These are phyloP conservation scores for Coemansia sp. DNA, from an alignment of 192 early-diverging fungal genomes.

Conservation along the genomic window DNA sequence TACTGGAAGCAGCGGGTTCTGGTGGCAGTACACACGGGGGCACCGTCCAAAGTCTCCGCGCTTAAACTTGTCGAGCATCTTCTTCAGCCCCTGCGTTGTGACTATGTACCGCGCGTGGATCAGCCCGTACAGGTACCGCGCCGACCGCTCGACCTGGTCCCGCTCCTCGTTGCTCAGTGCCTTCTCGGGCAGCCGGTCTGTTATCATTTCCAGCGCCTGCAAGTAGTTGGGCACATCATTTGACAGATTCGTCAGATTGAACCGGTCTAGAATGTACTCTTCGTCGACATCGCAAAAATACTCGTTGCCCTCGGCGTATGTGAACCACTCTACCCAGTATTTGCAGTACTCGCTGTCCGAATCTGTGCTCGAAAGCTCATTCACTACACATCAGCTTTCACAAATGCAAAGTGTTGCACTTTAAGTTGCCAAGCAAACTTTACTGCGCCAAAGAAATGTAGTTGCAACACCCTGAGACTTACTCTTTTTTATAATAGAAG, in stretches of 20 bases:
- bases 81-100: conserved; percentile 84
- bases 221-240: conserved; percentile 87
- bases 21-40: conserved; percentile 88
- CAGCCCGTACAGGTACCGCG: conserved; percentile 94
- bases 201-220: conserved; percentile 87
- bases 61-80: conserved; percentile 96
- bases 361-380: conserved; percentile 43
- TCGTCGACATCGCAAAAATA: conserved; percentile 99
- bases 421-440: background rate
- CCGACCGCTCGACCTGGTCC: conserved; percentile 82
- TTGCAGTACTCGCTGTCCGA: conserved; percentile 49
- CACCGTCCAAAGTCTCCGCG: conserved; percentile 95
- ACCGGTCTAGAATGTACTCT: conserved; percentile 94
- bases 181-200: conserved; percentile 63
- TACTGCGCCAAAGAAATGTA: conserved; percentile 4
- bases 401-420: background rate
- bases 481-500: conserved; percentile 9
- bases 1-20: conserved; percentile 86
- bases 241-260: conserved; percentile 94
- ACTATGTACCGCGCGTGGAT: conserved; percentile 97
- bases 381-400: conserved; percentile 25
- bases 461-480: background rate
- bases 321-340: conserved; percentile 97
- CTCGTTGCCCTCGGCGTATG: conserved; percentile 88
- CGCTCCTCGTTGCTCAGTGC: conserved; percentile 62